Percentiles rank a stretch among this genome's conserved stretches.
phyloP scores from a whole-genome alignment of 169 alveolate genomes.

The Theileria luwenshuni region DNA sequence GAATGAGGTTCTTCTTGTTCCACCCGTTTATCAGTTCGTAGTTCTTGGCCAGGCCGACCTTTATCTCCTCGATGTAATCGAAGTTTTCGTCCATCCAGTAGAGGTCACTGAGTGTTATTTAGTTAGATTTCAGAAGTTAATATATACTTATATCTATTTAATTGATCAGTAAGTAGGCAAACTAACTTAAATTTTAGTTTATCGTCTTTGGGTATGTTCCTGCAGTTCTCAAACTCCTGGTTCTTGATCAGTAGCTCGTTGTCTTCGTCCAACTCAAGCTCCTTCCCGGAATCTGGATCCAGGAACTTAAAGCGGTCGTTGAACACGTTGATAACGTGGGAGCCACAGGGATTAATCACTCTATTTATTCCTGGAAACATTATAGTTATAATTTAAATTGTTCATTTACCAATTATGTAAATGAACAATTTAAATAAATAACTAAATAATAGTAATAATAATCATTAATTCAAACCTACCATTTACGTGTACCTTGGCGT shows the following conservation, averaged over 20 bases:
- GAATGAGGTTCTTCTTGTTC: not conserved
- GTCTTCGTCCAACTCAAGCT: slow-evolving; percentile 31
- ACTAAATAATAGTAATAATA: not conserved
- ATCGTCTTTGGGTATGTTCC: slow-evolving; percentile 22
- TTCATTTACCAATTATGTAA: not conserved
- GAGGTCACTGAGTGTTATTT: not conserved
- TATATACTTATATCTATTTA: not conserved
- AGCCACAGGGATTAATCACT: slow-evolving; percentile 75
- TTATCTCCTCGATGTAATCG: slow-evolving; percentile 11
- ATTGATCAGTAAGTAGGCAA: not conserved
- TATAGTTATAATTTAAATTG: not conserved
- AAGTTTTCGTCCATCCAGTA: slow-evolving; percentile 8
- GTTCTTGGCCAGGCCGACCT: slow-evolving; percentile 5
- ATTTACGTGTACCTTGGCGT: slow-evolving; percentile 24
- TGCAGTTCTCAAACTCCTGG: slow-evolving; percentile 21
- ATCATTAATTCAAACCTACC: too few species aligned
- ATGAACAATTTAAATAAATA: not conserved
- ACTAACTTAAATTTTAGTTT: slow-evolving; percentile 25
- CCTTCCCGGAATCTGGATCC: not conserved
- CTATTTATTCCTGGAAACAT: slow-evolving; percentile 47
- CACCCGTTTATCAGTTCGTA: slow-evolving; percentile 19
- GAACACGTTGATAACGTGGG: slow-evolving; percentile 67
- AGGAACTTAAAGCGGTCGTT: slow-evolving; percentile 63
- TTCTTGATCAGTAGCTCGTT: slow-evolving; percentile 1
- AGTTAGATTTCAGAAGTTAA: not conserved